Evolutionary conservation across 768 basidiomycete species (phyloP).

Genomic region (Boletellus emodensis): DNA sequence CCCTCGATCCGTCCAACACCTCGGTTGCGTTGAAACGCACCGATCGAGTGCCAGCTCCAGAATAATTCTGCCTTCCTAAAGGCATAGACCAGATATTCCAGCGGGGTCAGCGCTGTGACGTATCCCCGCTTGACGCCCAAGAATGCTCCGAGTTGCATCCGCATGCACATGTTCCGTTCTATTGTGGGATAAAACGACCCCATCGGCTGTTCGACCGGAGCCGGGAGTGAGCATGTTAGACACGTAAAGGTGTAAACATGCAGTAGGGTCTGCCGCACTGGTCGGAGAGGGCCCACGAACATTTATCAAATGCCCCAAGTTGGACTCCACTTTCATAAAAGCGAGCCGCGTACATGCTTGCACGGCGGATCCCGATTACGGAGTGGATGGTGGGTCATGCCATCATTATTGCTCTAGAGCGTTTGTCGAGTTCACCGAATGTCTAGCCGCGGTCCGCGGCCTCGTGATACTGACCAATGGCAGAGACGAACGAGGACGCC

Average conservation of each 20-base stretch:
- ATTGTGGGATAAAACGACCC: constrained; percentile 5
- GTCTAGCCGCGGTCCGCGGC: constrained; percentile 18
- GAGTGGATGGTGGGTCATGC: neutral
- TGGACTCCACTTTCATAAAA: neutral
- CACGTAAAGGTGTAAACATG: constrained; percentile 15
- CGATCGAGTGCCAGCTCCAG: neutral
- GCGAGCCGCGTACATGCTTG: neutral
- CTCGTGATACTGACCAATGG: constrained; percentile 17
- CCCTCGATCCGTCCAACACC: too few relatives aligned
- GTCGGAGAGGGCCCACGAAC: constrained; percentile 4
- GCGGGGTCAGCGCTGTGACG: neutral
- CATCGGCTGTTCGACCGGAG: neutral
- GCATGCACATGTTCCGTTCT: constrained; percentile 9
- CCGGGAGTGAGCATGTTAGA: neutral
- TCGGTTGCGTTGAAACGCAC: neutral
- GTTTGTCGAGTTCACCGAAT: neutral
- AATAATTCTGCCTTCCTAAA: neutral
- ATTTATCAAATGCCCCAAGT: neutral
- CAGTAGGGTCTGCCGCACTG: neutral
- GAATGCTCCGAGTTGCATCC: neutral
- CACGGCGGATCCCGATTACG: neutral
- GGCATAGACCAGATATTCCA: neutral
- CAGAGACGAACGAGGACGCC: constrained; percentile 4
- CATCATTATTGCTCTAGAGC: neutral
- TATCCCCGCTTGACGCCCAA: neutral